Base-by-base conservation (phyloP, 805 yeast genomes). In the Cyberlindnera euphorbiiphila region DNA sequence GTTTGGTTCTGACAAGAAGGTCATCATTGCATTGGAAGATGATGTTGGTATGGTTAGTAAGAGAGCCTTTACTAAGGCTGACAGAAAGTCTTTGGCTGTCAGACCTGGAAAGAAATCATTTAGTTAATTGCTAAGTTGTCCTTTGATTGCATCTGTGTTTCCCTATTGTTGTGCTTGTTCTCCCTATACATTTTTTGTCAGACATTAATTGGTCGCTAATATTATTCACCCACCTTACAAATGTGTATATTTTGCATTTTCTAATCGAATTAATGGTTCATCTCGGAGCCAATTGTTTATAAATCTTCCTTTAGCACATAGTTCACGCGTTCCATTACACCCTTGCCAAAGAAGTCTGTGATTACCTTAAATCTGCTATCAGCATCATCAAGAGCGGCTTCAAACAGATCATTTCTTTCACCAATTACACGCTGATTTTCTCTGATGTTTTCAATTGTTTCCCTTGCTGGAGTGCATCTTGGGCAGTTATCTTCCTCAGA, bases 321-420 rank as follows among this genome's bases (percentile, higher is more conserved):
- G 29, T 37, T 41, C 6, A 29, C 32, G 7, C 41, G 27, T 13
- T 33, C 41, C 76, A 89, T 73, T 0, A 83, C 91, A 2, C 98
- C 98, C 41, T 88, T 74, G 2, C 96, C 95, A 30, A 89, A 73
- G 57, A 81, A 89, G 38, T 86, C 94, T 41, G 82, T 73, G 36
- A 91, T 73, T 4, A 81, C 80, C 53, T 78, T 81, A 58, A 89
- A 81, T 46, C 85, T 72, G 48, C 83, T 85, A 5, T 61, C 70
- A 26, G 70, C 61, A 2, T 63, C 64, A 3, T 57, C 62, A 40
- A 93, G 59, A 5, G 81, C 69, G 23, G 70, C 65, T 36, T 74
- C 65, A 52, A 93, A 81, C 36, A 81, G 53, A 20, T 81, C 88
- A 26, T 72, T 65, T 27, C 86, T 68, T 11, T 77, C 79, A 11